Base-by-base conservation (phyloP, 2,329 filamentous ascomycete genomes). In the Fusarium nurragi region DNA sequence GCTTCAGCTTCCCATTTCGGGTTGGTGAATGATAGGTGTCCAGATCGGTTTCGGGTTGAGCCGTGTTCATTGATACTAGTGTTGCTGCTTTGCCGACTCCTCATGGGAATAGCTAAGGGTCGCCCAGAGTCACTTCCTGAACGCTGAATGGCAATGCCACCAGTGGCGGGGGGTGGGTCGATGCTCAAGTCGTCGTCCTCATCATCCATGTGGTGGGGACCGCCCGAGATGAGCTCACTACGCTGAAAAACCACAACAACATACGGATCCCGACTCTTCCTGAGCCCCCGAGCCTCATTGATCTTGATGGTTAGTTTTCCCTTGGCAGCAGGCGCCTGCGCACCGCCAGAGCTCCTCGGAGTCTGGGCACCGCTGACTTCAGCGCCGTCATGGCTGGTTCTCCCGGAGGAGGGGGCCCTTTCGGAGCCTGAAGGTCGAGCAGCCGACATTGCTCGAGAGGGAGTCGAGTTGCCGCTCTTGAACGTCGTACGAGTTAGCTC, bases 1-100 rank as follows among this genome's bases (percentile, higher is more conserved):
- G 94, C 94, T 74, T 97, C 93, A 51, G 97, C 94, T 77, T 97
- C 93, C 95, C 95, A 99, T 72, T 92, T 92, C 1, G 95, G 94
- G 75, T 92, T 91, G 9, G 93, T 94, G 60, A 94, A 85, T 4
- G 85, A 85, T 12, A 67, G 52, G 57, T 82, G 80, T 5, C 75
- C 83, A 53, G 86, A 83, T 51, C 88, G 86, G 68, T 88, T 88
- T 34, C 84, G 81, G 70, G 86, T 85, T 3, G 82, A 82, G 65
- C 79, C 83, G 68, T 84, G 84, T 30, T 97, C 92, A 32, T 86
- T 84, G 65, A 90, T 83, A 73, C 94, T 97, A 54, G 94, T 97
- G 79, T 94, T 94, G 80, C 94, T 98, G 79, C 94, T 98, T 76
- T 98, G 95, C 53, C 95, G 89, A 77, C 94, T 98, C 72, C 90